Percentiles rank a stretch among this genome's conserved stretches.
These are phyloP conservation scores for Verticillium albo-atrum DNA, from an alignment of 2,329 filamentous ascomycete species.

Conservation along the genomic window DNA sequence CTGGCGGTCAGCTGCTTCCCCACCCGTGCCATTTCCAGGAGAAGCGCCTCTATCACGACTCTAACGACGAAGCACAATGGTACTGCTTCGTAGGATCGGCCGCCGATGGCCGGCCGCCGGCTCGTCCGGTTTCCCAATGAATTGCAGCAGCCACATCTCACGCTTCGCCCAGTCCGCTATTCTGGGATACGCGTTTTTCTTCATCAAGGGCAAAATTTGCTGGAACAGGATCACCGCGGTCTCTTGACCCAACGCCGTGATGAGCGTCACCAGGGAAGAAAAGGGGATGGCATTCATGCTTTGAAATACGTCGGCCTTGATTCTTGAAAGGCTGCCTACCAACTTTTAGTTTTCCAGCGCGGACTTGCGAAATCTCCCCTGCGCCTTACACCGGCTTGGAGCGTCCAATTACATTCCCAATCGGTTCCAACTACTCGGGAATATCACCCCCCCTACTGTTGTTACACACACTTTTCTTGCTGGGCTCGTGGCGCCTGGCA, in stretches of 20 bases:
- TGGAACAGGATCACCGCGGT: no score
- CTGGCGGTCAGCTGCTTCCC: conserved; percentile 1
- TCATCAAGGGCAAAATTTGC: no score
- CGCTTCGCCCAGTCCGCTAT: background rate
- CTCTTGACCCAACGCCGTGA: no score
- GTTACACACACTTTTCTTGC: background rate
- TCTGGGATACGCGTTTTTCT: no score
- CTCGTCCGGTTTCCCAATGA: background rate
- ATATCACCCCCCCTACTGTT: background rate
- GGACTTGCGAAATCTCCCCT: no score
- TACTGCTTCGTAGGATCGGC: background rate
- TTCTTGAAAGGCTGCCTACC: no score
- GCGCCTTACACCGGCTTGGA: no score
- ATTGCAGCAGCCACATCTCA: background rate
- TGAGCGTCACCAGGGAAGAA: no score
- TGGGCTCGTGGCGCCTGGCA: background rate
- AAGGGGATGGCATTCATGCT: no score
- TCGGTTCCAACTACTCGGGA: background rate
- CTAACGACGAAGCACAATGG: background rate
- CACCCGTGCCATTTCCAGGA: background rate
- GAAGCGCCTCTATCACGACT: background rate
- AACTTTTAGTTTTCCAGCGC: no score
- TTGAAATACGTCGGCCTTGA: no score
- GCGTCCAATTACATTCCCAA: no score
- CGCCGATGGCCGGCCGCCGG: background rate